Evolutionary conservation across 129 eudicot genomes (phyloP).

Genomic region (Silybum marianum): DNA sequence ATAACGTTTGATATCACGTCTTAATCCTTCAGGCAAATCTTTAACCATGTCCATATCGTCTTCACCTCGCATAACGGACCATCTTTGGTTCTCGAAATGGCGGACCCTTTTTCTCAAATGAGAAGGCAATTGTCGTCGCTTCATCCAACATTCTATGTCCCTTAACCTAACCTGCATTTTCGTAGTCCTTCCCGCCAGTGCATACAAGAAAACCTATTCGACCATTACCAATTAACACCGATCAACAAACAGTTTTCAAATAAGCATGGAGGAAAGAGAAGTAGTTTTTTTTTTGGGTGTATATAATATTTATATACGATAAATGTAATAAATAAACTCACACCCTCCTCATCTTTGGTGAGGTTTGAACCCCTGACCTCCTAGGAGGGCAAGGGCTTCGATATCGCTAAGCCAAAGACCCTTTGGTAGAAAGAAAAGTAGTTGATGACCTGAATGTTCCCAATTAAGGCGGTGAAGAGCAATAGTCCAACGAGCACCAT

Average conservation of each 20-base stretch:
- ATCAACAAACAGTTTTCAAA: not conserved
- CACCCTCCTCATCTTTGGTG: too few relatives aligned
- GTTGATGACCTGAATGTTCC: slow-evolving; percentile 52
- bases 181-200: slow-evolving; percentile 47
- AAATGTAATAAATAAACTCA: too few relatives aligned
- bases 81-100: slow-evolving; percentile 52
- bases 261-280: not conserved
- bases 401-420: too few relatives aligned
- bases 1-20: slow-evolving; percentile 64
- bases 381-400: too few relatives aligned
- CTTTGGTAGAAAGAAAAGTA: not conserved
- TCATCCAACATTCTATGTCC: slow-evolving; percentile 80
- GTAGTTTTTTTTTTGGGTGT: too few relatives aligned
- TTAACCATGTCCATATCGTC: slow-evolving; percentile 59
- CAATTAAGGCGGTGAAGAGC: slow-evolving; percentile 46
- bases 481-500: slow-evolving; percentile 48
- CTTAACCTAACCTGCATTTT: slow-evolving; percentile 48
- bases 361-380: too few relatives aligned
- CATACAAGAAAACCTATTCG: slow-evolving; percentile 49
- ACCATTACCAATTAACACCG: not conserved
- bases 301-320: too few relatives aligned
- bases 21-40: slow-evolving; percentile 61
- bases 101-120: slow-evolving; percentile 51
- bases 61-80: slow-evolving; percentile 53
- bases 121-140: slow-evolving; percentile 56